phyloP scores from a whole-genome alignment of 257 asterid species.

The Avicennia marina region DNA sequence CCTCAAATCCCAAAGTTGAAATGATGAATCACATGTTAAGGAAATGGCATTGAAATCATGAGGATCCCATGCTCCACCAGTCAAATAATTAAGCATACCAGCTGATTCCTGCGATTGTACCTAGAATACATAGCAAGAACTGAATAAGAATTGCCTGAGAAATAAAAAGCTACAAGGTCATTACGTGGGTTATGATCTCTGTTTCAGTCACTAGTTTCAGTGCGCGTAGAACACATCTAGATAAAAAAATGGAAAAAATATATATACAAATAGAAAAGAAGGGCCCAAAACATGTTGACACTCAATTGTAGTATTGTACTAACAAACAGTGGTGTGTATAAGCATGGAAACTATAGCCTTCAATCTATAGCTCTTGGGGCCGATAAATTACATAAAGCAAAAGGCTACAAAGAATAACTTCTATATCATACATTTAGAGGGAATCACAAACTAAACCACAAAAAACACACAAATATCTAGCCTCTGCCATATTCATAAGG shows the following conservation, averaged over 20 bases:
- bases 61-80: conserved; percentile 99
- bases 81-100: conserved; percentile 69
- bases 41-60: conserved; percentile 68
- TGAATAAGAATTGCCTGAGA: conserved; percentile 30
- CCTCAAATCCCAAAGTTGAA: conserved; percentile 94
- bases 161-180: not conserved
- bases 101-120: conserved; percentile 89
- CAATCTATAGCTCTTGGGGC: no score
- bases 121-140: conserved; percentile 57
- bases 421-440: no score
- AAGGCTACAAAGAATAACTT: no score
- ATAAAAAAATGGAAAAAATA: not conserved
- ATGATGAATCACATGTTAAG: conserved; percentile 77
- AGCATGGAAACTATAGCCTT: no score
- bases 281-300: not conserved
- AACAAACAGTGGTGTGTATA: not conserved
- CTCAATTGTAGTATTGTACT: conserved; percentile 5
- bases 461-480: not conserved
- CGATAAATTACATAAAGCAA: no score
- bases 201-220: not conserved
- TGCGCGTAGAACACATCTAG: no score
- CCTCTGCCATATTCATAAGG: no score
- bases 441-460: no score
- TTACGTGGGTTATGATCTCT: not conserved
- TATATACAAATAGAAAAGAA: not conserved